phyloP scores from a whole-genome alignment of 2,329 filamentous ascomycete genomes.

The Raffaelea deltoideospora region DNA sequence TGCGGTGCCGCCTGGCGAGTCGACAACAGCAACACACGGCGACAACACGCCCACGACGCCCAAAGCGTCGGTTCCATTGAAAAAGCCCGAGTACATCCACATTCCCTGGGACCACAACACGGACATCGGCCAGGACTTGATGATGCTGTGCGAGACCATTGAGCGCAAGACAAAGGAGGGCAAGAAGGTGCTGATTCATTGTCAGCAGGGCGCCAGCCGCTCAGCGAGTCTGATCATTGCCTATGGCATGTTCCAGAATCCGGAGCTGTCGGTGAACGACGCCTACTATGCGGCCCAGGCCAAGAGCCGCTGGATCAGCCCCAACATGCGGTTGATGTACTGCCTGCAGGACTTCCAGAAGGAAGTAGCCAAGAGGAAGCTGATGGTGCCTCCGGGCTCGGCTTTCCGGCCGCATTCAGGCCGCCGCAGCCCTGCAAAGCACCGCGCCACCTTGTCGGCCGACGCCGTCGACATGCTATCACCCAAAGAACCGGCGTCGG shows the following conservation, averaged over 20 bases:
- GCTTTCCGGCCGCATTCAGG: slow-evolving; percentile 33
- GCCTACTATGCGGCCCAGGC: slow-evolving; percentile 69
- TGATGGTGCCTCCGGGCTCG: slow-evolving; percentile 25
- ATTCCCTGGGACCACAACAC: slow-evolving; percentile 83
- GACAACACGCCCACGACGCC: slow-evolving; percentile 45
- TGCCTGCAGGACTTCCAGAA: slow-evolving; percentile 72
- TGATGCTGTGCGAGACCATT: slow-evolving; percentile 61
- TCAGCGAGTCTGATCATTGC: slow-evolving; percentile 78
- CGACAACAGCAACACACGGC: no score
- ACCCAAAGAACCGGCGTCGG: slow-evolving; percentile 43
- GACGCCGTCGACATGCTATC: slow-evolving; percentile 38
- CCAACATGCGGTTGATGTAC: slow-evolving; percentile 87
- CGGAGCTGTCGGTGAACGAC: slow-evolving; percentile 63
- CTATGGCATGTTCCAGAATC: slow-evolving; percentile 68
- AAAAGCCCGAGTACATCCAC: slow-evolving; percentile 68
- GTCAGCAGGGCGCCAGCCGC: slow-evolving; percentile 72
- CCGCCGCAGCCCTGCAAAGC: slow-evolving; percentile 42
- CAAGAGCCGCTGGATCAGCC: slow-evolving; percentile 76
- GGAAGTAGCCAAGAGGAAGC: slow-evolving; percentile 37
- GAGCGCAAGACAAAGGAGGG: slow-evolving; percentile 56
- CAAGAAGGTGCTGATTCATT: slow-evolving; percentile 70
- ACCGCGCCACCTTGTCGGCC: slow-evolving; percentile 43
- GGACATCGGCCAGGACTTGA: slow-evolving; percentile 64
- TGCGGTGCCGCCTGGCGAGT: no score
- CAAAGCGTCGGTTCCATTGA: slow-evolving; percentile 27